Evolutionary conservation across 768 basidiomycete species (phyloP).

Genomic region (Lactifluus piperatus): DNA sequence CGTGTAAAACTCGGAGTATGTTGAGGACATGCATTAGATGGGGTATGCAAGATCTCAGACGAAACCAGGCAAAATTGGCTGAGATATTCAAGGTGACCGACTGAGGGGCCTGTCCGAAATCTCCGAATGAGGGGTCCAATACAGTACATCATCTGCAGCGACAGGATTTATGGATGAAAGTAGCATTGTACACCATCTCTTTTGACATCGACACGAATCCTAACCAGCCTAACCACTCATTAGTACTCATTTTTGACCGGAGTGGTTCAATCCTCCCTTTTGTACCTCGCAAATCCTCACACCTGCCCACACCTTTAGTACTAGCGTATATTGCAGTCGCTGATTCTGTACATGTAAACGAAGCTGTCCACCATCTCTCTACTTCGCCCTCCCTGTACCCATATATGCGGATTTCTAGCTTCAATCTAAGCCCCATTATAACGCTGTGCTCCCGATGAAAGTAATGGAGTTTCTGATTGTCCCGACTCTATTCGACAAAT

Average conservation of each 20-base stretch:
- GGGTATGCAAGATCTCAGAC: too few relatives aligned
- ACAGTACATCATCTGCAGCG: background rate
- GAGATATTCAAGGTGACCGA: too few relatives aligned
- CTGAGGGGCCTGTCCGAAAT: too few relatives aligned
- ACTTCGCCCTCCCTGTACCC: slow-evolving; percentile 9
- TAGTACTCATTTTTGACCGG: background rate
- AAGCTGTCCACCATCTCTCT: slow-evolving; percentile 1
- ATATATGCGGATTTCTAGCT: slow-evolving; percentile 9
- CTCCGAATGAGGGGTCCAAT: too few relatives aligned
- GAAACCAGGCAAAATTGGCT: too few relatives aligned
- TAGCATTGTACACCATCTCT: slow-evolving; percentile 18
- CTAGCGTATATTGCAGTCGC: slow-evolving; percentile 1
- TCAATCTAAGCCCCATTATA: background rate
- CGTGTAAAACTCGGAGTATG: too few relatives aligned
- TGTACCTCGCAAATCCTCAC: slow-evolving; percentile 1
- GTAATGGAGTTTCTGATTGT: background rate
- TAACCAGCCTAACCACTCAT: background rate
- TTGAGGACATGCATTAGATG: too few relatives aligned
- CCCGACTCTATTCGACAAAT: background rate
- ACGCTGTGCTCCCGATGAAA: too few relatives aligned
- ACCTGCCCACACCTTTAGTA: background rate
- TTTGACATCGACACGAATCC: slow-evolving; percentile 8
- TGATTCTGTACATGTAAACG: background rate
- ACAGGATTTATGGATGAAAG: slow-evolving; percentile 14
- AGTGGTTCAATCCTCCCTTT: background rate